Conservation (phyloP, 805 yeast species). For the Brettanomyces naardenensis region DNA sequence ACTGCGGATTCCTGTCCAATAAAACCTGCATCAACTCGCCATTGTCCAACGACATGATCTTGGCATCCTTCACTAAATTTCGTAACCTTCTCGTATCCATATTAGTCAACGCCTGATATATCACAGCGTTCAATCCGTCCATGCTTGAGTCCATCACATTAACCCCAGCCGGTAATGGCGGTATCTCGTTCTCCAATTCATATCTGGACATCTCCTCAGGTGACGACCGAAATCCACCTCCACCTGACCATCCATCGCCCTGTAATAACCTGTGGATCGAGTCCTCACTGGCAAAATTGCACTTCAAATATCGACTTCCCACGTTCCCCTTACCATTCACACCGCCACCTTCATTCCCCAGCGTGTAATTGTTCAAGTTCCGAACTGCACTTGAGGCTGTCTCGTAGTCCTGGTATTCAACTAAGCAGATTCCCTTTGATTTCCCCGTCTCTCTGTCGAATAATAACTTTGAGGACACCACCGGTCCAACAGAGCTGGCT, state of each 20-base stretch:
- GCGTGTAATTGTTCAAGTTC: slow-evolving; percentile 69
- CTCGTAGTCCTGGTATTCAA: slow-evolving; percentile 69
- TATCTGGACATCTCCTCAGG: neutral
- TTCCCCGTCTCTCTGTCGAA: slow-evolving; percentile 86
- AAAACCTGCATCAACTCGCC: slow-evolving; percentile 54
- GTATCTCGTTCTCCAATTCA: slow-evolving; percentile 24
- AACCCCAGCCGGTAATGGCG: slow-evolving; percentile 51
- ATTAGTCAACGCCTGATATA: slow-evolving; percentile 37
- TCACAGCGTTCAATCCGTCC: slow-evolving; percentile 30
- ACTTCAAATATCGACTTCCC: slow-evolving; percentile 47
- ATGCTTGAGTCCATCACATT: slow-evolving; percentile 28
- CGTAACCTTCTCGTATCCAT: slow-evolving; percentile 40
- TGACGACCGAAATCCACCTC: neutral
- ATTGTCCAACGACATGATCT: slow-evolving; percentile 46
- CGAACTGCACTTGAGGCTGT: slow-evolving; percentile 89
- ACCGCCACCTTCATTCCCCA: slow-evolving; percentile 39
- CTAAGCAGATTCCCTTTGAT: slow-evolving; percentile 84
- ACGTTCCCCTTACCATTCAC: slow-evolving; percentile 1
- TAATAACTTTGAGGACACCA: slow-evolving; percentile 61
- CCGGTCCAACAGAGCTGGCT: slow-evolving; percentile 85
- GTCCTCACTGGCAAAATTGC: slow-evolving; percentile 62
- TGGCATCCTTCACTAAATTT: slow-evolving; percentile 48
- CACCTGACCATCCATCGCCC: slow-evolving; percentile 5
- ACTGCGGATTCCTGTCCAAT: slow-evolving; percentile 68
- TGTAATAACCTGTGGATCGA: slow-evolving; percentile 18